phyloP scores from a whole-genome alignment of 495 filamentous ascomycete species.

The Penicillium ochrochloron region DNA sequence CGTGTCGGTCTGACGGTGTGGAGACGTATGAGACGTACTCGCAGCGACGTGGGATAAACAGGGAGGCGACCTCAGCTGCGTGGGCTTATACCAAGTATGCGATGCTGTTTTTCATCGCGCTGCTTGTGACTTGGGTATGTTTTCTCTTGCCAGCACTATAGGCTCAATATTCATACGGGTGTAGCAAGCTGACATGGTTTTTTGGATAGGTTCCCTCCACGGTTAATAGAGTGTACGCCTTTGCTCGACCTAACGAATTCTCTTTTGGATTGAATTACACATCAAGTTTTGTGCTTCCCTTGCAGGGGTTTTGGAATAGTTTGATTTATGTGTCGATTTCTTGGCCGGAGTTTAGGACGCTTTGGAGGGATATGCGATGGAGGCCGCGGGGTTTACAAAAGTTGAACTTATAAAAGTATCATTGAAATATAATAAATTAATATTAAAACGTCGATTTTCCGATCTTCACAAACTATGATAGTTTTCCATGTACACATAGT shows the following conservation, averaged over 20 bases:
- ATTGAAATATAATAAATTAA: too few species aligned
- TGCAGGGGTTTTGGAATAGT: constrained; percentile 89
- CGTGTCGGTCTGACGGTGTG: constrained; percentile 13
- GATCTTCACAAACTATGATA: too few species aligned
- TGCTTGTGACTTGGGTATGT: constrained; percentile 77
- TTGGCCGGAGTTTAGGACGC: constrained; percentile 39
- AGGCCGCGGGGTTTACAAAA: background rate
- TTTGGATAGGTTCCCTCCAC: constrained; percentile 68
- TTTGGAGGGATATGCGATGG: constrained; percentile 17
- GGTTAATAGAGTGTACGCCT: constrained; percentile 73
- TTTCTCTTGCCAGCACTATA: background rate
- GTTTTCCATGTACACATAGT: background rate
- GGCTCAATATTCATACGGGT: constrained; percentile 4
- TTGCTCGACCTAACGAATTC: constrained; percentile 58
- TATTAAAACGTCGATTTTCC: too few species aligned
- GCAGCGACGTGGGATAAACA: constrained; percentile 26
- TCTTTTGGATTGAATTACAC: constrained; percentile 68
- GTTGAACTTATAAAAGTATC: background rate
- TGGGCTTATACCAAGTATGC: constrained; percentile 86
- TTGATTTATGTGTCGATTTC: constrained; percentile 76
- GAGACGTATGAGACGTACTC: constrained; percentile 23
- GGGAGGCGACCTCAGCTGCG: constrained; percentile 48
- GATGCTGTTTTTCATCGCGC: constrained; percentile 81
- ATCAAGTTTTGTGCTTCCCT: constrained; percentile 74
- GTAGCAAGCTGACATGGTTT: background rate